Evolutionary conservation across 75 land plant genomes (phyloP).

Genomic region (Sequoiadendron giganteum): DNA sequence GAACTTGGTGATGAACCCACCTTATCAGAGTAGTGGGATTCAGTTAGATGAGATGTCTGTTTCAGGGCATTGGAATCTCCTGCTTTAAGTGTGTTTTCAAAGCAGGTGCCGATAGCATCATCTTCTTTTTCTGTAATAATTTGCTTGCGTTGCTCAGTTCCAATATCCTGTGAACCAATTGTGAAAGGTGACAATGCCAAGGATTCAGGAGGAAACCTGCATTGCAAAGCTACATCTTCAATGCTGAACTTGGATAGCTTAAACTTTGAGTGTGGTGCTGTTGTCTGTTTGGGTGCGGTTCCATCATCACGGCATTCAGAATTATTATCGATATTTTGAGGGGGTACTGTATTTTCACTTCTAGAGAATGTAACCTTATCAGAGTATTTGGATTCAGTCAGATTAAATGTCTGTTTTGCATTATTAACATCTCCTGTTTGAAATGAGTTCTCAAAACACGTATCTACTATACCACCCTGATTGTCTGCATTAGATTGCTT

Average conservation of each 20-base stretch:
- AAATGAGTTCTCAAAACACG: not conserved
- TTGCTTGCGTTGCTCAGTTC: not conserved
- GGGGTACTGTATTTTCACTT: not conserved
- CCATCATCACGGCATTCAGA: not conserved
- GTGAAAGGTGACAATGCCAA: not conserved
- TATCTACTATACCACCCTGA: not conserved
- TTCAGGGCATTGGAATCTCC: not conserved
- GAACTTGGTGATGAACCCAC: not conserved
- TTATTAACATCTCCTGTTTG: not conserved
- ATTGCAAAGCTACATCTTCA: not conserved
- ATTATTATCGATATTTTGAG: not conserved
- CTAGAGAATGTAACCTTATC: conserved; percentile 1
- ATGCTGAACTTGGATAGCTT: not conserved
- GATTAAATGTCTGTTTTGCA: not conserved
- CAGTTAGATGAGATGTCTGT: not conserved
- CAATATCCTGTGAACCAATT: not conserved
- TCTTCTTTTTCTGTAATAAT: not conserved
- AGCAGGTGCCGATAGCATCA: not conserved
- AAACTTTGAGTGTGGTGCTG: not conserved
- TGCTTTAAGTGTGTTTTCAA: not conserved
- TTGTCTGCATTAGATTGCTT: conserved; percentile 4
- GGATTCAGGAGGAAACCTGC: not conserved
- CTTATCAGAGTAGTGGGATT: not conserved
- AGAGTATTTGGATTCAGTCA: not conserved
- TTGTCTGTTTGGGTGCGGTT: not conserved